A percentile compares a stretch with the other conserved stretches of the same genome.
These are phyloP conservation scores for Fraxinus velutina DNA, from an alignment of 305 asterid genomes.

Conservation along the genomic window DNA sequence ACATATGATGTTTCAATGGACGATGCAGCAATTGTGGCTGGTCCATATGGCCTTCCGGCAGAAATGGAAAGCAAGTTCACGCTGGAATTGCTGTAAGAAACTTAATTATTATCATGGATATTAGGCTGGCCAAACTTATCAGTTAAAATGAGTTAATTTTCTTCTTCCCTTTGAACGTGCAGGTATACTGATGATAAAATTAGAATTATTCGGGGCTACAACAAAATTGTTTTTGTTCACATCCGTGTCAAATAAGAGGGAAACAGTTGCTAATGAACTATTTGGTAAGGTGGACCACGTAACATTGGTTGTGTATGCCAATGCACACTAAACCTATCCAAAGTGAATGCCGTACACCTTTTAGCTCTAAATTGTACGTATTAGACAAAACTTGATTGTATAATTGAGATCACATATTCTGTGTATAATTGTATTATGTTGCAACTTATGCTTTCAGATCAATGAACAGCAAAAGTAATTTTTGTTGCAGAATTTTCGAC, in stretches of 20 bases:
- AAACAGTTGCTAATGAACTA: neutral
- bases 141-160: neutral
- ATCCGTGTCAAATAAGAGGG: conserved; percentile 31
- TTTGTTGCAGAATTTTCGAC: neutral
- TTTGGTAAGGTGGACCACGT: neutral
- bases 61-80: conserved; percentile 70
- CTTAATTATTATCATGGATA: neutral
- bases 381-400: neutral
- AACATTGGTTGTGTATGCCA: neutral
- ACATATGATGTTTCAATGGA: conserved; percentile 63
- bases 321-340: neutral
- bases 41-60: conserved; percentile 73
- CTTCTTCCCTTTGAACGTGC: conserved; percentile 15
- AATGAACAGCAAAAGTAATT: neutral
- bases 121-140: neutral
- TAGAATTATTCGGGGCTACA: conserved; percentile 66
- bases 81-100: conserved; percentile 61
- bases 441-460: neutral
- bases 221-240: conserved; percentile 66
- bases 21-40: conserved; percentile 83
- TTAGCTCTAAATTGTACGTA: neutral
- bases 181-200: conserved; percentile 79
- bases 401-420: neutral
- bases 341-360: neutral
- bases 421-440: neutral